A percentile compares a stretch with the other conserved stretches of the same genome.
These are phyloP conservation scores for Hondaea fermentalgiana DNA, from an alignment of 108 stramenopile genomes.

Conservation along the genomic window DNA sequence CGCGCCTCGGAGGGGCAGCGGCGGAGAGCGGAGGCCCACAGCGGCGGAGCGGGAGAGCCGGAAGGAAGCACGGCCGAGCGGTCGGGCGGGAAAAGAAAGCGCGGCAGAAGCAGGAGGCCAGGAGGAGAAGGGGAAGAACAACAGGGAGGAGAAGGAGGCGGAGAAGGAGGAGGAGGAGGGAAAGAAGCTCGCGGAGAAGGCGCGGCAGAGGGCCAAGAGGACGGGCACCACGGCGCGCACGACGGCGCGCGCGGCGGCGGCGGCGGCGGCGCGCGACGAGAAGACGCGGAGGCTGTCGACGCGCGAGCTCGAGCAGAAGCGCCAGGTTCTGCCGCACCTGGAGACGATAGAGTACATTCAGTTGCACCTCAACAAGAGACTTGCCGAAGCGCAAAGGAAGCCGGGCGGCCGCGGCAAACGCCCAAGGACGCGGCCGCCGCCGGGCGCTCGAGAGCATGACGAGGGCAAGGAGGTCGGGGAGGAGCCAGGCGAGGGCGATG, in stretches of 20 bases:
- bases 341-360: slow-evolving; percentile 1
- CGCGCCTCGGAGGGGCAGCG: no score
- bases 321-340: neutral
- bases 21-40: no score
- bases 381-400: neutral
- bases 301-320: neutral
- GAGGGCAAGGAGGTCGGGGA: neutral
- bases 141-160: neutral
- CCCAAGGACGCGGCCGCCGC: neutral
- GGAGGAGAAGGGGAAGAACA: neutral
- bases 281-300: neutral
- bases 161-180: neutral
- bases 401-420: neutral
- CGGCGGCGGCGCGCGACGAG: neutral
- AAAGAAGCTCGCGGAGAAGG: neutral
- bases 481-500: neutral
- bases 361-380: neutral
- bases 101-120: neutral
- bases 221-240: neutral
- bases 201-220: neutral
- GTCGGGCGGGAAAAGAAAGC: neutral
- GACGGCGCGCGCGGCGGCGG: neutral
- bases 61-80: no score
- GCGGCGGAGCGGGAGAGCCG: no score
- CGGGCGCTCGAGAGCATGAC: neutral